Evolutionary conservation across 441 rosid species (phyloP), one percentile per base, ranked within the genome.

Genomic region (Flueggea neowawraea): DNA sequence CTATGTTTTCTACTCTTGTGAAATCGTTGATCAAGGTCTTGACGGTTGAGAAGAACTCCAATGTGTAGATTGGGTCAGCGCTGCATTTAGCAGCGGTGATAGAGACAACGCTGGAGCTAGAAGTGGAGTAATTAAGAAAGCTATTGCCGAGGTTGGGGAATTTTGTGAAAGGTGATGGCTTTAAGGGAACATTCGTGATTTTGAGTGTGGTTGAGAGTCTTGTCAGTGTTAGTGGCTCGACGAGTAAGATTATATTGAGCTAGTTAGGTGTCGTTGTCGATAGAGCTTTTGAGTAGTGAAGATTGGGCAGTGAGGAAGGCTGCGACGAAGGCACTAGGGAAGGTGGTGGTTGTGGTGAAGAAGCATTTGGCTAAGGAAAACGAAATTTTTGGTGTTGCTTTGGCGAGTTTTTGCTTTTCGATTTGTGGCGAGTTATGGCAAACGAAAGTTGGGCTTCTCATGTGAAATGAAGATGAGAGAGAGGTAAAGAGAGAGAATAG

Each of bases 241-340:
- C 80, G 51, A 78, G 83, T 39, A 87, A 78, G 54, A 82, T 79
- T n/a, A 74, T 75, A 28, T 67, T 94, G 82, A 90, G 83, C 55
- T 89, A 83, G 90, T 63, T 94, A n/a, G 22, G 85, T 94, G 61
- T 87, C 96, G n/a, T 84, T 81, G 57, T 65, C 83, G 69, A 65
- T 80, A 22, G 96, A 85, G 57, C 86, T 87, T 54, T n/a, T n/a
- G n/a, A n/a, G n/a, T n/a, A n/a, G n/a, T n/a, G n/a, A n/a, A n/a
- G n/a, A n/a, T n/a, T n/a, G 97, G 98, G 75, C 89, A 45, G 76
- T 91, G 59, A 85, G 99, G 77, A 94, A 87, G 59, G 87, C 95
- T 3, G 90, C 97, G 0, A 95, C 99, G 16, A 91, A 91, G 82
- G 90, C 82, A n/a, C 69, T 94, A 64, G 83, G 84, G 53, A 92